Evolutionary conservation across 768 basidiomycete species (phyloP).

Genomic region (Russula emetica): DNA sequence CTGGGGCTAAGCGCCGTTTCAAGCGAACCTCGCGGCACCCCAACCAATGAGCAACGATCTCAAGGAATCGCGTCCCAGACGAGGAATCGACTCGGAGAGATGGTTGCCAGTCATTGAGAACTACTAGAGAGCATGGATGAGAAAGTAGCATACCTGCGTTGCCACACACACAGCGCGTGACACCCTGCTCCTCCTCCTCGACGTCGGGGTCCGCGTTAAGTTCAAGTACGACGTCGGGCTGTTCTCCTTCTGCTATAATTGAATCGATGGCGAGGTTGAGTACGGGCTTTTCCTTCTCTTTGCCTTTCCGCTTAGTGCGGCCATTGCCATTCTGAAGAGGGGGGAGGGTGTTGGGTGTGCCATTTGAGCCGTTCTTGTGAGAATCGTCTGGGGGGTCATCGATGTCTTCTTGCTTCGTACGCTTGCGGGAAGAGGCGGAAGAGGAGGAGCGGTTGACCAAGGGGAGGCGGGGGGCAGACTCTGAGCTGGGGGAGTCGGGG

Average conservation of each 20-base stretch:
- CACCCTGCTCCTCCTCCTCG: conserved; percentile 52
- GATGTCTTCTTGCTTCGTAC: conserved; percentile 67
- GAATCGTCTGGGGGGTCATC: conserved; percentile 57
- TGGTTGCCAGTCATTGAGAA: neutral
- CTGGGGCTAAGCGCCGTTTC: conserved; percentile 16
- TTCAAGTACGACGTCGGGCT: conserved; percentile 32
- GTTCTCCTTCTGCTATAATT: conserved; percentile 32
- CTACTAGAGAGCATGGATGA: conserved; percentile 13
- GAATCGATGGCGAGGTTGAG: conserved; percentile 32
- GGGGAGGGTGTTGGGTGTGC: conserved; percentile 31
- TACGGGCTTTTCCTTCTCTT: conserved; percentile 50
- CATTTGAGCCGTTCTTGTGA: conserved; percentile 42
- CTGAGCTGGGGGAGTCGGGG: conserved; percentile 61
- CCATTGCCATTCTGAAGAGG: conserved; percentile 35
- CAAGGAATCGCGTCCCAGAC: conserved; percentile 12
- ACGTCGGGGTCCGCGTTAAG: conserved; percentile 40
- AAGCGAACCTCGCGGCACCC: conserved; percentile 12
- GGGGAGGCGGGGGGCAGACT: conserved; percentile 36
- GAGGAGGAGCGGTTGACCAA: conserved; percentile 31
- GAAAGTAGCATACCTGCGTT: conserved; percentile 55
- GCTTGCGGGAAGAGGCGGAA: conserved; percentile 41
- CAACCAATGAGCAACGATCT: conserved; percentile 2
- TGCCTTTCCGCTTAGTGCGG: conserved; percentile 59
- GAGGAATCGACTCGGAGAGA: neutral
- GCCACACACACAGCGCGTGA: conserved; percentile 85